These are phyloP conservation scores for Physaria fendleri DNA, from an alignment of 345 rosid species.

Conservation along the genomic window DNA sequence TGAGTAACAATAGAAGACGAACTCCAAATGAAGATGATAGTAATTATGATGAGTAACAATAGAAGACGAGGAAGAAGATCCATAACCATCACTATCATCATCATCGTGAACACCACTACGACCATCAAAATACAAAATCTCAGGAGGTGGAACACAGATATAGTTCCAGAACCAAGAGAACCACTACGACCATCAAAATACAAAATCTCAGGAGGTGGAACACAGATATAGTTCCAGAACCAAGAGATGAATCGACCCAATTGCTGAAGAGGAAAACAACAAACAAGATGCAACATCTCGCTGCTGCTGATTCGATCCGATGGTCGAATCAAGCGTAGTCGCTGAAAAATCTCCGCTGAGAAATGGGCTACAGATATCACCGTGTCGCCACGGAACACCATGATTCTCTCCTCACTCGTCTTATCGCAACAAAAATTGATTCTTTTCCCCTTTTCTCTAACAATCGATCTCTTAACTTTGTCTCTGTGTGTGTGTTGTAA, in stretches of 20 bases:
- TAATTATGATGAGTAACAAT: constrained; percentile 18
- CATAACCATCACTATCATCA: constrained; percentile 3
- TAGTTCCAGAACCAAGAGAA: constrained; percentile 60
- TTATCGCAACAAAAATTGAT: constrained; percentile 4
- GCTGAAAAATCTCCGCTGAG: constrained; percentile 50
- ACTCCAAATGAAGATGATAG: constrained; percentile 29
- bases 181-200: constrained; percentile 18
- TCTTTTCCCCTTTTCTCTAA: not conserved
- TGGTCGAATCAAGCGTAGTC: constrained; percentile 34
- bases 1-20: constrained; percentile 11
- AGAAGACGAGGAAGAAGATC: constrained; percentile 15
- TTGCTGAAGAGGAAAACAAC: constrained; percentile 62
- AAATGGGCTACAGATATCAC: constrained; percentile 44
- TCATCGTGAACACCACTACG: not conserved
- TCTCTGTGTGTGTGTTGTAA: constrained; percentile 4
- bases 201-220: constrained; percentile 50
- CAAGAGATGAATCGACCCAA: constrained; percentile 61
- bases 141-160: constrained; percentile 59
- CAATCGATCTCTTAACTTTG: constrained; percentile 1
- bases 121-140: constrained; percentile 31
- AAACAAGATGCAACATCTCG: constrained; percentile 60
- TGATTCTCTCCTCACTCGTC: constrained; percentile 12
- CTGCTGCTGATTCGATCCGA: constrained; percentile 44
- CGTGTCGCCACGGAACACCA: constrained; percentile 58
- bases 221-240: constrained; percentile 66